These are phyloP conservation scores for Fusarium beomiforme DNA, from an alignment of 2,329 filamentous ascomycete genomes.

Conservation along the genomic window DNA sequence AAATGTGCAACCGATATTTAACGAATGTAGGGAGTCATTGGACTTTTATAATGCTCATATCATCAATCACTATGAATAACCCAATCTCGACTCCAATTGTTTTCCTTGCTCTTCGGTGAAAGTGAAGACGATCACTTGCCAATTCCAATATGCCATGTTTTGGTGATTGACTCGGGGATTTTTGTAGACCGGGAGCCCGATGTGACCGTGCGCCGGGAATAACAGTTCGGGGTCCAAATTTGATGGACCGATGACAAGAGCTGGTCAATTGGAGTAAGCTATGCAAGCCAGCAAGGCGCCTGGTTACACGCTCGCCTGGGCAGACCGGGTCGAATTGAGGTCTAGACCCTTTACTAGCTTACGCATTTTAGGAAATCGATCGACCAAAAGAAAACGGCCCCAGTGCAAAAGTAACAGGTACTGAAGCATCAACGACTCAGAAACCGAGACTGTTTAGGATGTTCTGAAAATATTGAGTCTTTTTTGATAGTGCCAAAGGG, in stretches of 20 bases:
- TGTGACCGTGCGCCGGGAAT: constrained; percentile 29
- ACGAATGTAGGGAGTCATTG: not conserved
- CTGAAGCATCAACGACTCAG: not conserved
- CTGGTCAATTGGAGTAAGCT: not conserved
- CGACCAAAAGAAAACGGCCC: constrained; percentile 16
- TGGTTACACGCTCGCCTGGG: not conserved
- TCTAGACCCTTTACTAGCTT: constrained; percentile 28
- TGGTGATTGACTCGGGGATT: constrained; percentile 8
- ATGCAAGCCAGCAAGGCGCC: not conserved
- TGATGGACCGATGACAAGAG: not conserved
- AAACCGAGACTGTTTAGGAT: constrained; percentile 8
- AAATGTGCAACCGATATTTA: not conserved
- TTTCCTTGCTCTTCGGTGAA: not conserved
- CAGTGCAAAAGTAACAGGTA: constrained; percentile 19
- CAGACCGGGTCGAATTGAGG: constrained; percentile 21
- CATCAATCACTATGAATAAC: not conserved
- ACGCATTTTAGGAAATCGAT: constrained; percentile 25
- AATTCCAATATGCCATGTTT: not conserved
- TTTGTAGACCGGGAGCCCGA: constrained; percentile 12
- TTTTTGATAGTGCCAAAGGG: not conserved
- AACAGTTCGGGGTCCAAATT: constrained; percentile 11
- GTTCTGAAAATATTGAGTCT: not conserved
- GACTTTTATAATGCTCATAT: not conserved
- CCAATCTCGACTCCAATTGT: not conserved
- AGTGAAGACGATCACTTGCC: not conserved